Conservation (phyloP, 2,329 filamentous ascomycete genomes). For the Venturia nashicola region DNA sequence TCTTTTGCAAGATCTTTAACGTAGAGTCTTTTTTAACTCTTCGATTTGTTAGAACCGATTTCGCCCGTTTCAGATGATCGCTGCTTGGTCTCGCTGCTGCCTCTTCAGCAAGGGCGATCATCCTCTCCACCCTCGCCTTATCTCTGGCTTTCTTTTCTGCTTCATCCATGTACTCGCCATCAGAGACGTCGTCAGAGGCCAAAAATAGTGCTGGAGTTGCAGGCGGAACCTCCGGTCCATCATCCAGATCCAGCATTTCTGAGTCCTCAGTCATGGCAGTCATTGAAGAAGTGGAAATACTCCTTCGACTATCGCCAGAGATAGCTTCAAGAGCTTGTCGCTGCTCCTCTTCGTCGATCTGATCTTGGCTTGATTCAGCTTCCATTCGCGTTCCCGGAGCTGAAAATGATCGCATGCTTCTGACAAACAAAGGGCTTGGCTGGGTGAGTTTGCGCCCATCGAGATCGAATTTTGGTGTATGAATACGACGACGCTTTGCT, state of each 20-base stretch:
- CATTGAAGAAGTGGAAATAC: slow-evolving; percentile 1
- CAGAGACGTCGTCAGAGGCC: slow-evolving; percentile 19
- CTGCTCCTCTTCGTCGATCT: slow-evolving; percentile 23
- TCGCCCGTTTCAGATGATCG: slow-evolving; percentile 31
- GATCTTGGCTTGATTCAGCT: slow-evolving; percentile 15
- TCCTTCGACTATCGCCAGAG: not conserved
- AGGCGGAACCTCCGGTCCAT: slow-evolving; percentile 9
- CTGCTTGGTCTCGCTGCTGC: slow-evolving; percentile 29
- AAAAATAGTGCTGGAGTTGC: not conserved
- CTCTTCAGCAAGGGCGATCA: slow-evolving; percentile 35
- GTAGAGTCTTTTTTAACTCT: slow-evolving; percentile 45
- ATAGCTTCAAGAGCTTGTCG: slow-evolving; percentile 14
- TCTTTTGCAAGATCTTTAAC: slow-evolving; percentile 37
- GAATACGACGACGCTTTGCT: slow-evolving; percentile 8
- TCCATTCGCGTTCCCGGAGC: slow-evolving; percentile 37
- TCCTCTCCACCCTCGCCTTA: slow-evolving; percentile 30
- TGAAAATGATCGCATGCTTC: slow-evolving; percentile 39
- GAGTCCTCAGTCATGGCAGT: slow-evolving; percentile 11
- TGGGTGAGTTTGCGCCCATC: slow-evolving; percentile 19
- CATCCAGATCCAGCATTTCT: slow-evolving; percentile 9
- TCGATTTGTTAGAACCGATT: slow-evolving; percentile 42
- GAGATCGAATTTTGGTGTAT: slow-evolving; percentile 22
- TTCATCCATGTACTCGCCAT: slow-evolving; percentile 41
- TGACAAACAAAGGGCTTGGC: slow-evolving; percentile 26
- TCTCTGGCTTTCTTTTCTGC: slow-evolving; percentile 40